Base-by-base conservation (phyloP, 2,329 filamentous ascomycete species). In the Bipolaris oryzae region DNA sequence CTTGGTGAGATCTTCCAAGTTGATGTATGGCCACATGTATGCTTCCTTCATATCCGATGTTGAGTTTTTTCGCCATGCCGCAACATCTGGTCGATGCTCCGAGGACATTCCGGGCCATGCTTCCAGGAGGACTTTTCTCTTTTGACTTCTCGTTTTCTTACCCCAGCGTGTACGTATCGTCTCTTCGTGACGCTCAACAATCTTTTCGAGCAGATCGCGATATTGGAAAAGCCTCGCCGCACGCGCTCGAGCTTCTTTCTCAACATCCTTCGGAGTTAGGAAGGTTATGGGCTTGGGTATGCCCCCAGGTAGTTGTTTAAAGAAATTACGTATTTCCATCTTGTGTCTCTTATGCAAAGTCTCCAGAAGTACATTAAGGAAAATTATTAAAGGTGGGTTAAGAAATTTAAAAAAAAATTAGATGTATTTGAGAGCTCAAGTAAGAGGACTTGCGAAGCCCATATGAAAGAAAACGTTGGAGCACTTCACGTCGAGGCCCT, bases 101-200 rank as follows among this genome's bases (percentile, higher is more conserved):
- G 62, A 41, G 0, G 83, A 64, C 77, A 87, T 85, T 18, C 73
- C 70, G 0, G 83, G 83, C 82, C 82, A 85, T 0, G 75, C 77
- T 9, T 73, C 63, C 1, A 82, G 65, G 2, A 87, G 69, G 3
- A 85, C 72, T 3, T 78, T 74, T 9, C 76, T 72, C 15, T 80
- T 74, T 66, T 86, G 80, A 13, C 71, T 46, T 10, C 74, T 76
- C 1, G 75, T 79, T 70, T 85, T 85, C 63, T 86, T 86, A 2
- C 63, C 57, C 84, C 84, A 88, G 37, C 84, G 78, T 58, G 79
- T 84, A 47, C 79, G 79, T 10, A 87, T 80, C 0, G 76, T 80
- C 0, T 68, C 70, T 63, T 87, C 83, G 48, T 85, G 81, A 4
- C 83, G 78, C 38, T 79, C 69, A 2, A 86, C 52, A 5, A 84